phyloP scores from a whole-genome alignment of 441 rosid species.

The Erodium texanum region DNA sequence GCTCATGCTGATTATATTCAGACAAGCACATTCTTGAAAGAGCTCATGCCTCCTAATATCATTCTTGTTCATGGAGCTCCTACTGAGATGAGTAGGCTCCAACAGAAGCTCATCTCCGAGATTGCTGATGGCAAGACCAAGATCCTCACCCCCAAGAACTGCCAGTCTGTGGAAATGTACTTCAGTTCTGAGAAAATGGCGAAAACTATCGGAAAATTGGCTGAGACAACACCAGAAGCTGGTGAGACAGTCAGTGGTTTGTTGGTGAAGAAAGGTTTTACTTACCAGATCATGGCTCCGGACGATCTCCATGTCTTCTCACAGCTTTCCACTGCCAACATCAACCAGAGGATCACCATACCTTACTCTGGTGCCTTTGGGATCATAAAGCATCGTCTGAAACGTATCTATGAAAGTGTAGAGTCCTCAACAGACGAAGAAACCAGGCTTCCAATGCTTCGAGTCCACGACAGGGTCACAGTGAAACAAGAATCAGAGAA shows the following conservation, averaged over 20 bases:
- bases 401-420: constrained; percentile 71
- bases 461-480: constrained; percentile 59
- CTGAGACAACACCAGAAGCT: constrained; percentile 63
- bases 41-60: constrained; percentile 88
- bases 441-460: constrained; percentile 48
- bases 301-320: constrained; percentile 93
- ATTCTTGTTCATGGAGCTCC: constrained; percentile 91
- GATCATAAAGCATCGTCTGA: constrained; percentile 66
- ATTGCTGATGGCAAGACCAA: constrained; percentile 66
- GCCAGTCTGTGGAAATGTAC: constrained; percentile 75
- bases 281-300: constrained; percentile 91
- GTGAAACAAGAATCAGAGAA: constrained; percentile 76
- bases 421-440: constrained; percentile 74
- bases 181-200: constrained; percentile 90
- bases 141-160: constrained; percentile 77
- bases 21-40: constrained; percentile 80
- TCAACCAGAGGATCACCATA: constrained; percentile 71
- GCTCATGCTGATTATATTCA: constrained; percentile 93
- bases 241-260: constrained; percentile 73
- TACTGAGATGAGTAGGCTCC: constrained; percentile 85
- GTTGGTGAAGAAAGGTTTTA: constrained; percentile 81
- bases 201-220: constrained; percentile 71
- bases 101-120: constrained; percentile 69
- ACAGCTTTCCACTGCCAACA: constrained; percentile 71
- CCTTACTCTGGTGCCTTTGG: constrained; percentile 74